Evolutionary conservation across 2,329 filamentous ascomycete species (phyloP).

Genomic region (Hypocrella siamensis): DNA sequence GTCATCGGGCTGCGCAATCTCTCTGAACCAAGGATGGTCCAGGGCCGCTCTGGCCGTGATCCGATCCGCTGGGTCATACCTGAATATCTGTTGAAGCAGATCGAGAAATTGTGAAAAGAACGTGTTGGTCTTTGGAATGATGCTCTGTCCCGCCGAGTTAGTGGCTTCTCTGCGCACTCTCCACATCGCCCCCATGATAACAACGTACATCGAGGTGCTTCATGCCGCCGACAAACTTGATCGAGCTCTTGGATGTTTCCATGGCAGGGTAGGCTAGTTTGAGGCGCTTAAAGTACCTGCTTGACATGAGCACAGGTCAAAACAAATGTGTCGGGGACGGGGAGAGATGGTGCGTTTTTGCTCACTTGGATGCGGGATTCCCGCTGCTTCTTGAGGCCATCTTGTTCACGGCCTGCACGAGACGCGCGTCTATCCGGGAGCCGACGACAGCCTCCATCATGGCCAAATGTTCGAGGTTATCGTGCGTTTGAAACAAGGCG

Average conservation of each 20-base stretch:
- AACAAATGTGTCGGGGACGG: neutral
- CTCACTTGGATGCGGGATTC: constrained; percentile 50
- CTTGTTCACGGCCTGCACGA: constrained; percentile 33
- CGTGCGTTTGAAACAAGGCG: constrained; percentile 56
- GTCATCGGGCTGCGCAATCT: constrained; percentile 40
- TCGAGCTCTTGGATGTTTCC: constrained; percentile 49
- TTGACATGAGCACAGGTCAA: constrained; percentile 1
- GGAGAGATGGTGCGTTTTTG: too few species aligned
- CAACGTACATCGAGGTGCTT: constrained; percentile 45
- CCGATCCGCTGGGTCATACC: constrained; percentile 41
- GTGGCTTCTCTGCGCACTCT: too few species aligned
- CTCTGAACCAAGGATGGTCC: constrained; percentile 45
- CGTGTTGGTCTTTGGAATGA: constrained; percentile 36
- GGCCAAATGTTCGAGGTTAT: constrained; percentile 57
- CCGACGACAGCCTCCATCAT: constrained; percentile 61
- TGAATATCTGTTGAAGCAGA: constrained; percentile 43
- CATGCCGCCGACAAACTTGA: constrained; percentile 57
- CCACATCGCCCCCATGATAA: too few species aligned
- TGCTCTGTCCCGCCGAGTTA: constrained; percentile 17
- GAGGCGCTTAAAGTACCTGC: constrained; percentile 50
- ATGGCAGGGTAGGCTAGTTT: constrained; percentile 48
- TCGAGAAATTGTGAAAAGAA: constrained; percentile 42
- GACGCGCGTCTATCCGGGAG: constrained; percentile 37
- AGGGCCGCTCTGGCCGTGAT: constrained; percentile 45
- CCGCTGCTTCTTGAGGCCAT: constrained; percentile 39